These are phyloP conservation scores for Kodamaea hsintzibuensis DNA, from an alignment of 805 yeast species.

Conservation along the genomic window DNA sequence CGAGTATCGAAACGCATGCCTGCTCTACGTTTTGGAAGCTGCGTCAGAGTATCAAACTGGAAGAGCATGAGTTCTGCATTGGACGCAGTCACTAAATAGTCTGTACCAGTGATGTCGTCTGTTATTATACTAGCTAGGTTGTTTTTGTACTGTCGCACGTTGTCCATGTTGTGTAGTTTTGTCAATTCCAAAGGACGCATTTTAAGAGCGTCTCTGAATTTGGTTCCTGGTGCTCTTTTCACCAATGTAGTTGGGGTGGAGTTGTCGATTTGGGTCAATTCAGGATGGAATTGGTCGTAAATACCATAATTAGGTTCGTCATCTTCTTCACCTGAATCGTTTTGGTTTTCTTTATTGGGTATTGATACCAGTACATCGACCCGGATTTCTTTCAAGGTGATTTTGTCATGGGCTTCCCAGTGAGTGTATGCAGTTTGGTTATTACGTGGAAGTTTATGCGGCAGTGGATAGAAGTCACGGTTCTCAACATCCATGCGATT, in stretches of 20 bases:
- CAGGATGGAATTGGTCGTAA: conserved; percentile 10
- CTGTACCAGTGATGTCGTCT: conserved; percentile 10
- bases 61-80: conserved; percentile 37
- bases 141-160: conserved; percentile 41
- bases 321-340: too few species aligned
- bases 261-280: conserved; percentile 17
- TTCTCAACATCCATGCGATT: not conserved
- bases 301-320: conserved; percentile 1
- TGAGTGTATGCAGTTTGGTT: conserved; percentile 29
- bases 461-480: not conserved
- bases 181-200: conserved; percentile 25
- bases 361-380: not conserved
- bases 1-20: conserved; percentile 40
- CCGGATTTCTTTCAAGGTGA: conserved; percentile 13
- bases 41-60: conserved; percentile 28
- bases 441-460: conserved; percentile 20
- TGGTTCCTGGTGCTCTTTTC: conserved; percentile 33
- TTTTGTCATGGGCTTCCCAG: conserved; percentile 32
- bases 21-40: conserved; percentile 26
- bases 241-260: conserved; percentile 20
- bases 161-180: conserved; percentile 21
- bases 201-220: conserved; percentile 34
- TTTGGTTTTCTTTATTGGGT: not conserved
- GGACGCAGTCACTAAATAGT: conserved; percentile 31
- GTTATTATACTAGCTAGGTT: conserved; percentile 32